Evolutionary conservation across 2,329 filamentous ascomycete genomes (phyloP).

Genomic region (Fusarium nurragi): DNA sequence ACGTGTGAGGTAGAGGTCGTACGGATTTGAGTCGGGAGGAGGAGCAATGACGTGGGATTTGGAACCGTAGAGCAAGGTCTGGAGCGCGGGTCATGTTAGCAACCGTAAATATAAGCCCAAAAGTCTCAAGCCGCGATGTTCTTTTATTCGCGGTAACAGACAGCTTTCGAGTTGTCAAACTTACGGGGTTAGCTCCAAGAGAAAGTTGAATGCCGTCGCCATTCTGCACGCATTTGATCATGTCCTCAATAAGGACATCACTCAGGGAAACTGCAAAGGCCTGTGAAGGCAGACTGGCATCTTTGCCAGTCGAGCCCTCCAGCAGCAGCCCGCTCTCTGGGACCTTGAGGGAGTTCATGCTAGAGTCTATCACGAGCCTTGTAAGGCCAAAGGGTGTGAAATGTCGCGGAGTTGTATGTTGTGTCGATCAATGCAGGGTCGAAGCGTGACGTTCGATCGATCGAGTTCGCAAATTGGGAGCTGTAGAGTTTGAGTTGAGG

Average conservation of each 20-base stretch:
- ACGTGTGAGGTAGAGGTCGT: conserved; percentile 66
- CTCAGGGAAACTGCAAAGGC: conserved; percentile 67
- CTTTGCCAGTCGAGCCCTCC: conserved; percentile 59
- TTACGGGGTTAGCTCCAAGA: conserved; percentile 68
- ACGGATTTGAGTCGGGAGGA: conserved; percentile 57
- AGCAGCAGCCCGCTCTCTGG: conserved; percentile 67
- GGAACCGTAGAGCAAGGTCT: conserved; percentile 66
- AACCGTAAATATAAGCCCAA: conserved; percentile 5
- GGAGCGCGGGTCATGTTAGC: conserved; percentile 28
- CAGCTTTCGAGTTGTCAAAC: conserved; percentile 44
- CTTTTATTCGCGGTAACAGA: neutral
- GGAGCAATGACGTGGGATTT: conserved; percentile 59
- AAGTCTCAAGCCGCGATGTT: neutral
- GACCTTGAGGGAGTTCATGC: conserved; percentile 65
- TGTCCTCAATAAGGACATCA: conserved; percentile 67
- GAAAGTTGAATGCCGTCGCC: conserved; percentile 66
- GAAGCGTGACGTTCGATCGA: conserved; percentile 20
- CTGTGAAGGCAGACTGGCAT: conserved; percentile 60
- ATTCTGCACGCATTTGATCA: conserved; percentile 68
- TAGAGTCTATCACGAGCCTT: conserved; percentile 45
- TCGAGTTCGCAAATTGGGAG: conserved; percentile 13
- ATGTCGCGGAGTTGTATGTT: conserved; percentile 41
- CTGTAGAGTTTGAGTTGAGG: neutral
- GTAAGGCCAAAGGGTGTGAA: conserved; percentile 42
- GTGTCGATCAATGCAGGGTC: conserved; percentile 39